Conservation (phyloP, 306 rosid genomes). For the peach (Prunus persica) region DNA sequence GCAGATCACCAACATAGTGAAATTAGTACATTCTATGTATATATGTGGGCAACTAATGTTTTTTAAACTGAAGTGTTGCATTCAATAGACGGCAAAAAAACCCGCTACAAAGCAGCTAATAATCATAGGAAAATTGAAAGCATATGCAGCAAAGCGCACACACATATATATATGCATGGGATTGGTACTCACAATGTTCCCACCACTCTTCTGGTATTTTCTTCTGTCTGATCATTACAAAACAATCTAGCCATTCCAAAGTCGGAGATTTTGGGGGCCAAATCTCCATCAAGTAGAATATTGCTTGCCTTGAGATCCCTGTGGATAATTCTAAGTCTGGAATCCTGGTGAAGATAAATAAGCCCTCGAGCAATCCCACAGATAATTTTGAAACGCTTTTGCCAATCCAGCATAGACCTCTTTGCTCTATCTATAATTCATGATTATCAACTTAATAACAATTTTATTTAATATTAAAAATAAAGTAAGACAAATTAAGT, state of each 20-base stretch:
- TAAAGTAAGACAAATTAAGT: background rate
- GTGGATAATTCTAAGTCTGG: slow-evolving; percentile 32
- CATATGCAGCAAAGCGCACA: background rate
- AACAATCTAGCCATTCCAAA: slow-evolving; percentile 49
- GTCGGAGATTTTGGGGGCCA: slow-evolving; percentile 47
- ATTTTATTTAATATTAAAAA: too few relatives aligned
- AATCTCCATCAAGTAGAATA: slow-evolving; percentile 19
- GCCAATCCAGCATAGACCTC: background rate
- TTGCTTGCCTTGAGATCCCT: slow-evolving; percentile 35
- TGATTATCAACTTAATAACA: background rate
- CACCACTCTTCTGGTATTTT: slow-evolving; percentile 38
- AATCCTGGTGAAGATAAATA: slow-evolving; percentile 10
- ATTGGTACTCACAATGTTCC: slow-evolving; percentile 39
- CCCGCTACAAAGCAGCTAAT: background rate
- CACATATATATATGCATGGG: background rate
- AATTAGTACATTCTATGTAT: background rate
- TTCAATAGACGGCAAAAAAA: too few relatives aligned
- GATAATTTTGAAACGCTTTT: background rate
- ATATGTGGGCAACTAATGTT: background rate
- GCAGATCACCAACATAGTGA: slow-evolving; percentile 8
- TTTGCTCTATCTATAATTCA: background rate
- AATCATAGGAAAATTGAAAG: background rate
- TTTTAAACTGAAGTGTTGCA: too few relatives aligned
- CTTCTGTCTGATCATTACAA: slow-evolving; percentile 39
- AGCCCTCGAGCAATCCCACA: slow-evolving; percentile 1